phyloP scores from a whole-genome alignment of 805 yeast species.

The Wickerhamiella alocasiicola region DNA sequence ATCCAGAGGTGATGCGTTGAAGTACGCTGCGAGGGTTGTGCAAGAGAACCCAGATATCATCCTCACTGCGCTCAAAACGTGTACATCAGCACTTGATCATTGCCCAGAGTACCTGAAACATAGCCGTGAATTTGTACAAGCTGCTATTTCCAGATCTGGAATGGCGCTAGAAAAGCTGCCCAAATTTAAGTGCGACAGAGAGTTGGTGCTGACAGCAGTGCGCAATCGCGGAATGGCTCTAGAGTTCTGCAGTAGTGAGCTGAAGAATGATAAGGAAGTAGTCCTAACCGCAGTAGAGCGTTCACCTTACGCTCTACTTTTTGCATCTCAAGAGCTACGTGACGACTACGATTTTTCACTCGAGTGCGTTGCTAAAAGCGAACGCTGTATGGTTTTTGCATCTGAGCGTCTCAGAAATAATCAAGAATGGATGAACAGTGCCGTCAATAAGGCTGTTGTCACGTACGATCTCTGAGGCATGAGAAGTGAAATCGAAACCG shows the following conservation, averaged over 20 bases:
- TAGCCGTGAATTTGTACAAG: not conserved
- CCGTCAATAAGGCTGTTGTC: too few species aligned
- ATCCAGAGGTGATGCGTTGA: not conserved
- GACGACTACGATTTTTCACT: constrained; percentile 1
- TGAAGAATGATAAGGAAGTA: not conserved
- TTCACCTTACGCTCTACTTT: not conserved
- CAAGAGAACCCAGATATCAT: not conserved
- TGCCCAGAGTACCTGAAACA: not conserved
- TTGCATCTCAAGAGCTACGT: constrained; percentile 1
- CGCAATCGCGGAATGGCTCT: constrained; percentile 3
- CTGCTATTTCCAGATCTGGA: not conserved
- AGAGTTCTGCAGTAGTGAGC: not conserved
- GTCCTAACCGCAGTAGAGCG: not conserved
- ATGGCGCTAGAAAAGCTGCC: not conserved
- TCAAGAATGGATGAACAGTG: not conserved
- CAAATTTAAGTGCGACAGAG: not conserved
- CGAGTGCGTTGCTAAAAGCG: not conserved
- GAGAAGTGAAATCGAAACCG: too few species aligned
- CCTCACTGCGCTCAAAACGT: not conserved
- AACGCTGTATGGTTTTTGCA: not conserved
- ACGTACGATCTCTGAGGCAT: too few species aligned
- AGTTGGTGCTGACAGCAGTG: constrained; percentile 2
- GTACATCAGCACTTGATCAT: not conserved
- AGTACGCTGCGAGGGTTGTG: not conserved
- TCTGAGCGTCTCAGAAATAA: not conserved